phyloP scores from a whole-genome alignment of 495 filamentous ascomycete species.

The Symbiotaphrina buchneri region DNA sequence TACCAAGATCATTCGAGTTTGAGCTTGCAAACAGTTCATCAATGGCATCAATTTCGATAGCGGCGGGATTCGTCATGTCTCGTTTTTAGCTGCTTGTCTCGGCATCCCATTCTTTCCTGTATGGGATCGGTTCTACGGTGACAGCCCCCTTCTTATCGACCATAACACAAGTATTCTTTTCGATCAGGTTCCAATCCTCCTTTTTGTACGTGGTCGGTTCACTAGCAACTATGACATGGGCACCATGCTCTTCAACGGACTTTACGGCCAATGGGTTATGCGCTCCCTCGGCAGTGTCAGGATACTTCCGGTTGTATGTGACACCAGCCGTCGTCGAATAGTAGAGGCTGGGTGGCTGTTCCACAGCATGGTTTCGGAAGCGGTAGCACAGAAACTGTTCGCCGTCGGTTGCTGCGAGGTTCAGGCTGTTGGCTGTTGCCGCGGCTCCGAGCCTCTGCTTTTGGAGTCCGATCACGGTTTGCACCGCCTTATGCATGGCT shows the following conservation, averaged over 20 bases:
- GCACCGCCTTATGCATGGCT: constrained; percentile 18
- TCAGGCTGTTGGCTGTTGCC: constrained; percentile 17
- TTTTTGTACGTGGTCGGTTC: constrained; percentile 24
- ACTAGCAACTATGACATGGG: constrained; percentile 24
- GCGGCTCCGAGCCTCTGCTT: constrained; percentile 12
- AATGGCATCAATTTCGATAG: no score
- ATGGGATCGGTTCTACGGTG: constrained; percentile 28
- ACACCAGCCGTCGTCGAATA: constrained; percentile 21
- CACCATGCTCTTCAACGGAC: constrained; percentile 15
- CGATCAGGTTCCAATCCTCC: constrained; percentile 22
- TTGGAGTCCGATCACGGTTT: constrained; percentile 18
- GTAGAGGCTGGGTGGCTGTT: constrained; percentile 25
- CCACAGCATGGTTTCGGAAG: constrained; percentile 20
- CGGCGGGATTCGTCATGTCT: no score
- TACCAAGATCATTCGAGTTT: no score
- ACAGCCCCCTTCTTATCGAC: constrained; percentile 11
- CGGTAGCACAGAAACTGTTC: constrained; percentile 17
- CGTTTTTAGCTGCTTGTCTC: no score
- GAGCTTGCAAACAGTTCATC: no score
- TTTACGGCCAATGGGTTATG: constrained; percentile 10
- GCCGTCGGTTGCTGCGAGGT: constrained; percentile 19
- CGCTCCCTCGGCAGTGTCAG: constrained; percentile 17
- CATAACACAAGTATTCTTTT: constrained; percentile 14
- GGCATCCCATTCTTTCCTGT: no score
- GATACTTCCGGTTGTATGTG: constrained; percentile 23